phyloP scores from a whole-genome alignment of 2,329 filamentous ascomycete genomes.

The Chrysosporium queenslandicum region DNA sequence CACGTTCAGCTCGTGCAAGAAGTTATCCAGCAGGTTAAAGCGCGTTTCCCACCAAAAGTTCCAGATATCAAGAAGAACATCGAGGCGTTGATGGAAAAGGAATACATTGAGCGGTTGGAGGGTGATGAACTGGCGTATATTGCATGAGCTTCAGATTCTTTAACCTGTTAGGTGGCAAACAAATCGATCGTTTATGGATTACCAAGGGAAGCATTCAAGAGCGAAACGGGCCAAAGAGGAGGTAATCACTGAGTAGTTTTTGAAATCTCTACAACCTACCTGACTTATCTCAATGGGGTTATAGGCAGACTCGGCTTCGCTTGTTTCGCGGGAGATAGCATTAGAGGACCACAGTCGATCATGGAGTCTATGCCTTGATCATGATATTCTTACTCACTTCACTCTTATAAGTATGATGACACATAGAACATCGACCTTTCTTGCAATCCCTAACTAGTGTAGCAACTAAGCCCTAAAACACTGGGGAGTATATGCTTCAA shows the following conservation, averaged over 20 bases:
- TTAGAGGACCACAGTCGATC: background rate
- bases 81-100: constrained; percentile 95
- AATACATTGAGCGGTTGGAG: constrained; percentile 91
- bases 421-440: background rate
- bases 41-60: constrained; percentile 85
- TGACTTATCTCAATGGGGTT: background rate
- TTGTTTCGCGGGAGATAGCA: background rate
- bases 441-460: background rate
- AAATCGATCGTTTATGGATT: background rate
- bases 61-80: constrained; percentile 99
- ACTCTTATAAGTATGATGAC: background rate
- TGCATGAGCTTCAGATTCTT: constrained; percentile 47
- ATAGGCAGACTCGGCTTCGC: background rate
- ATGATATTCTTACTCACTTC: background rate
- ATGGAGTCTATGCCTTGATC: background rate
- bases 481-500: background rate
- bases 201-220: background rate
- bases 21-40: constrained; percentile 89
- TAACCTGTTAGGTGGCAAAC: background rate
- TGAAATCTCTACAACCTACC: background rate
- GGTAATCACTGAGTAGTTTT: background rate
- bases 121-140: constrained; percentile 87
- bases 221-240: background rate
- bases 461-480: too few species aligned
- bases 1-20: constrained; percentile 88